Conservation (phyloP, 108 stramenopile genomes). For the Cyclotella baltica region DNA sequence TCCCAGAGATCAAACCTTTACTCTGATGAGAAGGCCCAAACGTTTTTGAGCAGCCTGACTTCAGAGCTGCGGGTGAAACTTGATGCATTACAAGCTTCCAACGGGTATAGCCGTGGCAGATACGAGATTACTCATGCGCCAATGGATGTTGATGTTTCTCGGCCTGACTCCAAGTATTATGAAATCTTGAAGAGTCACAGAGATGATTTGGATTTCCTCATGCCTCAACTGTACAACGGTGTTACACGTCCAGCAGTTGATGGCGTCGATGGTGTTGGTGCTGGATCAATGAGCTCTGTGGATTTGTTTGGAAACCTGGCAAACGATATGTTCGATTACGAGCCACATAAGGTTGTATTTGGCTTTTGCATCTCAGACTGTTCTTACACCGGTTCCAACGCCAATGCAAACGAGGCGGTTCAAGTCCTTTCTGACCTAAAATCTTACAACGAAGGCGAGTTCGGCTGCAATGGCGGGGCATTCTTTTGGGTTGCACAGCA, state of each 20-base stretch:
- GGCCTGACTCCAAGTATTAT: conserved; percentile 50
- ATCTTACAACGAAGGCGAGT: conserved; percentile 23
- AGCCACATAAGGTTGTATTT: conserved; percentile 62
- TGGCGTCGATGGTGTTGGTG: conserved; percentile 36
- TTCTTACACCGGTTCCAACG: conserved; percentile 43
- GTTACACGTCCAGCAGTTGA: conserved; percentile 44
- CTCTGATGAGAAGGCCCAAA: conserved; percentile 40
- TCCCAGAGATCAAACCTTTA: conserved; percentile 17
- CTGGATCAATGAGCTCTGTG: conserved; percentile 21
- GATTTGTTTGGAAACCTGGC: conserved; percentile 42
- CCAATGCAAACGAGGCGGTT: conserved; percentile 39
- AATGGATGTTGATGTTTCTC: conserved; percentile 59
- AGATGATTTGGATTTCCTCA: conserved; percentile 52
- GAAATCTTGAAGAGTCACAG: conserved; percentile 43
- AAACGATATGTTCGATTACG: conserved; percentile 52
- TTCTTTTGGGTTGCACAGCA: too few relatives aligned
- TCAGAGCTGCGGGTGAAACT: conserved; percentile 47
- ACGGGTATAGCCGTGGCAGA: conserved; percentile 47
- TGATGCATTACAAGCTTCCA: conserved; percentile 33
- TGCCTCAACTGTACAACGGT: conserved; percentile 70
- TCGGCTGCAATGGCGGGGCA: conserved; percentile 59
- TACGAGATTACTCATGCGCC: conserved; percentile 64
- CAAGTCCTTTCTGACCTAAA: conserved; percentile 37
- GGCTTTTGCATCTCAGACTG: conserved; percentile 60
- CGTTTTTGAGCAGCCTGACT: conserved; percentile 23